Evolutionary conservation across 1,139 yeast genomes (phyloP).

Genomic region (Neolecta irregularis): DNA sequence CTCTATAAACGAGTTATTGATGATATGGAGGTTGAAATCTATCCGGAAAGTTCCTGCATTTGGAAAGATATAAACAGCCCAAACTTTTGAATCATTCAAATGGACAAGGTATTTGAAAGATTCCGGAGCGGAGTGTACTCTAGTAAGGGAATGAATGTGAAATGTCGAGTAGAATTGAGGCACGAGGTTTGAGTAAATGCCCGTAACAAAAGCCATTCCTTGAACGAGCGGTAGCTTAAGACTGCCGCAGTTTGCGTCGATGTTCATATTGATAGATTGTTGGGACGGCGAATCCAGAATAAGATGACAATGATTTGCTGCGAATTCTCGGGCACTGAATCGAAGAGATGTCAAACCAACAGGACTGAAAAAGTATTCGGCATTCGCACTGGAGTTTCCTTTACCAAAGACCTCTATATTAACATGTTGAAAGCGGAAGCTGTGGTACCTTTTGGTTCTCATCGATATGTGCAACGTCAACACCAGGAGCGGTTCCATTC

Average conservation of each 20-base stretch:
- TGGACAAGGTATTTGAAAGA: slow-evolving; percentile 34
- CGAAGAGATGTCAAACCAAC: slow-evolving; percentile 37
- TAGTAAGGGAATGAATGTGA: slow-evolving; percentile 35
- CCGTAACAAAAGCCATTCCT: slow-evolving; percentile 72
- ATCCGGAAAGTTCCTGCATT: slow-evolving; percentile 21
- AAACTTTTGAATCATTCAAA: slow-evolving; percentile 30
- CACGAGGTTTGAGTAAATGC: slow-evolving; percentile 40
- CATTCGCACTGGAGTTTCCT: slow-evolving; percentile 20
- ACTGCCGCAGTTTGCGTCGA: slow-evolving; percentile 19
- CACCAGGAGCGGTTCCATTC: slow-evolving; percentile 30
- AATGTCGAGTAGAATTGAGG: slow-evolving; percentile 40
- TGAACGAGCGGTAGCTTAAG: slow-evolving; percentile 35
- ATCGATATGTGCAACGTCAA: slow-evolving; percentile 46
- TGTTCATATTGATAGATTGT: slow-evolving; percentile 39
- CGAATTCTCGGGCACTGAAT: slow-evolving; percentile 40
- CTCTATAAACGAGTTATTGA: slow-evolving; percentile 25
- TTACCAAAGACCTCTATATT: slow-evolving; percentile 22
- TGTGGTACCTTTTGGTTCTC: slow-evolving; percentile 29
- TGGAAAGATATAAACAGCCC: slow-evolving; percentile 40
- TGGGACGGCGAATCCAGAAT: slow-evolving; percentile 32
- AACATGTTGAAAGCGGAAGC: slow-evolving; percentile 5
- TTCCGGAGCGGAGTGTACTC: slow-evolving; percentile 29
- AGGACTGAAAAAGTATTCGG: slow-evolving; percentile 42
- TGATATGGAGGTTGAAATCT: slow-evolving; percentile 26
- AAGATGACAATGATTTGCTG: slow-evolving; percentile 26